Conservation (phyloP, 805 yeast genomes). For the Kuraishia piskuri region DNA sequence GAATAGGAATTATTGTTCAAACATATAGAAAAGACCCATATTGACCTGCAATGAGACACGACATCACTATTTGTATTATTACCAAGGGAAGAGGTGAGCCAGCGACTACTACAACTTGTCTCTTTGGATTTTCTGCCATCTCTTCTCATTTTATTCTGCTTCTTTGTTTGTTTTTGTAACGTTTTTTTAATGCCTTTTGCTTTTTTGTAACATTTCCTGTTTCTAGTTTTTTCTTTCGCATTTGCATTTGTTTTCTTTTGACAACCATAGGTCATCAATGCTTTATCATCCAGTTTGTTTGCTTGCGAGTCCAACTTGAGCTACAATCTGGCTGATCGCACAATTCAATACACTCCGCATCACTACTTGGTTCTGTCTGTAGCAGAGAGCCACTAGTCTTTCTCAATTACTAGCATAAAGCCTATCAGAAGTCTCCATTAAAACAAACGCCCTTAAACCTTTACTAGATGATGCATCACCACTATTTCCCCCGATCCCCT, state of each 20-base stretch:
- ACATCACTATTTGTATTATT: background rate
- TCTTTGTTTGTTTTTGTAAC: background rate
- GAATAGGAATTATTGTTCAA: background rate
- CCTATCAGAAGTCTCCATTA: too few species aligned
- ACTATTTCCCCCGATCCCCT: too few species aligned
- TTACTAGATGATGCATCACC: too few species aligned
- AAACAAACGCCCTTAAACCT: too few species aligned
- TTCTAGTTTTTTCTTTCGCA: background rate
- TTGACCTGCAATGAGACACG: background rate
- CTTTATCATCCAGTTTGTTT: background rate
- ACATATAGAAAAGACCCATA: background rate
- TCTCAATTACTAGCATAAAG: too few species aligned
- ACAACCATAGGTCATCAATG: background rate
- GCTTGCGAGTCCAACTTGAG: background rate
- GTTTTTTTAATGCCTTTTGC: too few species aligned
- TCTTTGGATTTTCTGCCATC: background rate
- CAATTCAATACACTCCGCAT: background rate
- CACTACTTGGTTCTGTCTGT: background rate
- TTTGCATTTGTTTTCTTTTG: background rate
- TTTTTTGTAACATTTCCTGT: background rate
- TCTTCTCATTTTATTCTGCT: background rate
- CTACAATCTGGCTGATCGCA: background rate
- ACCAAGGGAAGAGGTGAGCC: background rate
- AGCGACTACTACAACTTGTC: background rate
- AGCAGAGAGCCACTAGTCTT: too few species aligned